Base-by-base conservation (phyloP, 176 grass and related monocot genomes). In the Cenchrus americanus region DNA sequence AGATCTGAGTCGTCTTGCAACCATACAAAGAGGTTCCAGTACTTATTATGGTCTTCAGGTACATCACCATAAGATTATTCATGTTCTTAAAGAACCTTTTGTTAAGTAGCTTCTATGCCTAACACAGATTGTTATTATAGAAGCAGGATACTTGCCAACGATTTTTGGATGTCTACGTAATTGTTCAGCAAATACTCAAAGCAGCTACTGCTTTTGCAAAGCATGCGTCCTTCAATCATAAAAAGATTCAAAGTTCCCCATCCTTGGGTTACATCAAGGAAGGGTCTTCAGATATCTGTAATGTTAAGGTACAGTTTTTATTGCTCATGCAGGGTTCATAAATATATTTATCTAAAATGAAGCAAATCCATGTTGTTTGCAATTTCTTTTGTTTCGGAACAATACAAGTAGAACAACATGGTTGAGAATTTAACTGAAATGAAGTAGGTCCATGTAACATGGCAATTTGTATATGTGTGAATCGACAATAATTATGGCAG, bases 141-240 rank as follows among this genome's bases (percentile, higher is more conserved):
- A 8, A 53, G 7, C 71, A 73, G 24, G 71, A 73, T 17, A 0
- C 48, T 10, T 50, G 7, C 48, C 71, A 73, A 34, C 48, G 49
- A 34, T 52, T 73, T 73, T 34, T 73, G 22, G 23, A 23, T 53
- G 43, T 34, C 3, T 73, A 8, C 2, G 15, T 18, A 19, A 53
- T 53, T 73, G 24, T 53, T 73, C 71, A 50, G 34, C 24, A 73
- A 73, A 7, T 73, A 53, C 46, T 73, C 14, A 27, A 73, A 53
- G 14, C 10, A 32, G 2, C 49, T 53, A 53, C 71, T 32, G 24
- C 52, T 17, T 54, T 73, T 30, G 47, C 71, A 73, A 73, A 32
- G 30, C 13, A 53, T 73, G 47, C 3, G 5, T 53, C 24, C 34
- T 73, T 73, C 24, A 10, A 54, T 34, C 23, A 52, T 34, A 19